Percentiles rank a stretch among this genome's conserved stretches.
phyloP scores from a whole-genome alignment of 495 filamentous ascomycete genomes.

The Lineolata rhizophorae region DNA sequence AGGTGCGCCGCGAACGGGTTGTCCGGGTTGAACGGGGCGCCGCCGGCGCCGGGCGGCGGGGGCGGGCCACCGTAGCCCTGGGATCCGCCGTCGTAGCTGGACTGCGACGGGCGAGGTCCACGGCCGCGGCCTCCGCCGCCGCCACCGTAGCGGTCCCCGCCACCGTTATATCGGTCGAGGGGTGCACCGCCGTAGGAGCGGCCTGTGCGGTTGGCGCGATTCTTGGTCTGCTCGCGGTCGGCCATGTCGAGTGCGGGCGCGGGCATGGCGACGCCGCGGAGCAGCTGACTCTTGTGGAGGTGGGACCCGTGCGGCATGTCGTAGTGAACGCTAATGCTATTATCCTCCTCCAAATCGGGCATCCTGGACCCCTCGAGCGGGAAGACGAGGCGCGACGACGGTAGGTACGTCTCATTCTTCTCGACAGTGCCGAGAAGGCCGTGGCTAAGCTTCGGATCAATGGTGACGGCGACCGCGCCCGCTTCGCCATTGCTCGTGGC shows the following conservation, averaged over 20 bases:
- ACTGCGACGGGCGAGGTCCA: too few species aligned
- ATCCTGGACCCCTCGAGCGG: conserved; percentile 42
- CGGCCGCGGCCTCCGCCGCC: neutral
- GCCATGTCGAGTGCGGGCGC: conserved; percentile 42
- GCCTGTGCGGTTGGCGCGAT: conserved; percentile 35
- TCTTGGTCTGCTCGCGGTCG: conserved; percentile 49
- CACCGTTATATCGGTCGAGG: conserved; percentile 16
- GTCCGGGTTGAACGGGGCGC: neutral
- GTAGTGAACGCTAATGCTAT: conserved; percentile 69
- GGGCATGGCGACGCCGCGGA: conserved; percentile 58
- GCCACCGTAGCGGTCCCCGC: conserved; percentile 10
- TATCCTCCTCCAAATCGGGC: conserved; percentile 62
- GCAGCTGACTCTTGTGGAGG: conserved; percentile 81
- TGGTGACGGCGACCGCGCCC: conserved; percentile 35
- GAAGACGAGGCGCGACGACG: conserved; percentile 41
- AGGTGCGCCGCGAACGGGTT: conserved; percentile 1
- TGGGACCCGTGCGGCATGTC: conserved; percentile 48
- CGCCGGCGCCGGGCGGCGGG: neutral
- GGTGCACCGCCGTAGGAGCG: conserved; percentile 41
- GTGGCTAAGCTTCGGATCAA: conserved; percentile 52
- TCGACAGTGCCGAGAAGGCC: conserved; percentile 62
- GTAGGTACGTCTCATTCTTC: conserved; percentile 61
- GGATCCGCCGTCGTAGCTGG: neutral
- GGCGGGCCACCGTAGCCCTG: too few species aligned
- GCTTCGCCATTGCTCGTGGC: too few species aligned